These are phyloP conservation scores for Magnusiomyces clavatus DNA, from an alignment of 1,139 yeast species.

Conservation along the genomic window DNA sequence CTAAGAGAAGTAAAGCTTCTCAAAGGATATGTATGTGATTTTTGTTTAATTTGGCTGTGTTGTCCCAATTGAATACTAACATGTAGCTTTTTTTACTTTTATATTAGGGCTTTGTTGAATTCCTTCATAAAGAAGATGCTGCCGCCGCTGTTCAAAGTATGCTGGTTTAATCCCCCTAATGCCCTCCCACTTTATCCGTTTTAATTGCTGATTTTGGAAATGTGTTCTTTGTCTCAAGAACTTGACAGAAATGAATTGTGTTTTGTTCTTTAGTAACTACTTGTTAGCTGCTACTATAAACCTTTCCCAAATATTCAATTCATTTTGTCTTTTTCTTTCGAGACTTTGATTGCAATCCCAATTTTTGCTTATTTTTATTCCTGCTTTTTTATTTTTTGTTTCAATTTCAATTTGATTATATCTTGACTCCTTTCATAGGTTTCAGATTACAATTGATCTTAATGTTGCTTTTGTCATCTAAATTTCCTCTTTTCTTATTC, in stretches of 20 bases:
- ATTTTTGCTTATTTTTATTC: too few relatives aligned
- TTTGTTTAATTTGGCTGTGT: not conserved
- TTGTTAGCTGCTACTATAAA: constrained; percentile 16
- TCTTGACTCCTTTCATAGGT: too few relatives aligned
- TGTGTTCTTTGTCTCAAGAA: too few relatives aligned
- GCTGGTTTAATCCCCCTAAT: constrained; percentile 7
- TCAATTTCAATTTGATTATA: too few relatives aligned
- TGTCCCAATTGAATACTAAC: not conserved
- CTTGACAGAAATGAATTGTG: too few relatives aligned
- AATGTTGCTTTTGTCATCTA: too few relatives aligned
- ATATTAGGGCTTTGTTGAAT: constrained; percentile 22
- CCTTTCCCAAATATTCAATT: constrained; percentile 15
- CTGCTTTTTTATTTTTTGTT: too few relatives aligned
- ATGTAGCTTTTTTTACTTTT: not conserved
- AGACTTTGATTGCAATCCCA: too few relatives aligned
- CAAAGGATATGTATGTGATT: constrained; percentile 53
- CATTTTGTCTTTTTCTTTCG: constrained; percentile 10
- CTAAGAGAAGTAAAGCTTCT: constrained; percentile 61
- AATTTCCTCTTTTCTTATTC: too few relatives aligned
- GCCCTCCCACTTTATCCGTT: constrained; percentile 8
- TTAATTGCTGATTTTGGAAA: constrained; percentile 18
- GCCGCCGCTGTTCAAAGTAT: constrained; percentile 22
- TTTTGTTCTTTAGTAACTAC: constrained; percentile 16
- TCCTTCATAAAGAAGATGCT: constrained; percentile 23
- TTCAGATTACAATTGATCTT: too few relatives aligned